Conservation (phyloP, 108 stramenopile species). For the Cyclotella atomus region DNA sequence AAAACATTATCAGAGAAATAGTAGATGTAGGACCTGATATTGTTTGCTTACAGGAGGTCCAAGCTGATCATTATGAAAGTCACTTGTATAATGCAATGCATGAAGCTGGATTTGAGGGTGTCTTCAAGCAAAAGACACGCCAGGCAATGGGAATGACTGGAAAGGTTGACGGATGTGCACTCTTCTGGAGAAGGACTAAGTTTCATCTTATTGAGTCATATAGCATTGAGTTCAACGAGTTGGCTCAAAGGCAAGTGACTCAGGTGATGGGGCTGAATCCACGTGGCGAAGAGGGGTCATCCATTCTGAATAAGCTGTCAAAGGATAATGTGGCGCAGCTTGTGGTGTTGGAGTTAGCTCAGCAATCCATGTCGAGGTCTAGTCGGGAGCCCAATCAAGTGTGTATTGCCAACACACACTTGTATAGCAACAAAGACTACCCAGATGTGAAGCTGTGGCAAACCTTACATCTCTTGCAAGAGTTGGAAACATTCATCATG, state of each 20-base stretch:
- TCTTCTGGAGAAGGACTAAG: constrained; percentile 94
- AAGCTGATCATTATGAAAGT: constrained; percentile 96
- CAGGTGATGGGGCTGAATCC: constrained; percentile 84
- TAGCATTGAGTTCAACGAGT: constrained; percentile 97
- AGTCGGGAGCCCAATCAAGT: constrained; percentile 88
- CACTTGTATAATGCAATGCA: constrained; percentile 89
- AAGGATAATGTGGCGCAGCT: constrained; percentile 99
- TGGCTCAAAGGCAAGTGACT: constrained; percentile 90
- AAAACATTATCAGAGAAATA: constrained; percentile 94
- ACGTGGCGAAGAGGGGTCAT: constrained; percentile 81
- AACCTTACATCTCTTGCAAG: constrained; percentile 91
- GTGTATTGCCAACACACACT: constrained; percentile 97
- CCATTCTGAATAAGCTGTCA: constrained; percentile 90
- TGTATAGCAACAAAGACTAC: constrained; percentile 98
- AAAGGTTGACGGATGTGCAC: constrained; percentile 99
- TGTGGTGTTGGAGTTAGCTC: constrained; percentile 91
- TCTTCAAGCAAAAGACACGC: constrained; percentile 98
- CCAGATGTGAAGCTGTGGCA: constrained; percentile 99
- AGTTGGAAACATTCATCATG: constrained; percentile 91
- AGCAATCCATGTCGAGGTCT: constrained; percentile 64
- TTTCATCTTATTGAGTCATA: constrained; percentile 95
- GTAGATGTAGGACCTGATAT: constrained; percentile 95
- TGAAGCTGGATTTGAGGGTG: constrained; percentile 93
- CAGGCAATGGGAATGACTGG: constrained; percentile 94
- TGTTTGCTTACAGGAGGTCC: constrained; percentile 98